Conservation (phyloP, 257 asterid genomes). For the Misopates orontium region DNA sequence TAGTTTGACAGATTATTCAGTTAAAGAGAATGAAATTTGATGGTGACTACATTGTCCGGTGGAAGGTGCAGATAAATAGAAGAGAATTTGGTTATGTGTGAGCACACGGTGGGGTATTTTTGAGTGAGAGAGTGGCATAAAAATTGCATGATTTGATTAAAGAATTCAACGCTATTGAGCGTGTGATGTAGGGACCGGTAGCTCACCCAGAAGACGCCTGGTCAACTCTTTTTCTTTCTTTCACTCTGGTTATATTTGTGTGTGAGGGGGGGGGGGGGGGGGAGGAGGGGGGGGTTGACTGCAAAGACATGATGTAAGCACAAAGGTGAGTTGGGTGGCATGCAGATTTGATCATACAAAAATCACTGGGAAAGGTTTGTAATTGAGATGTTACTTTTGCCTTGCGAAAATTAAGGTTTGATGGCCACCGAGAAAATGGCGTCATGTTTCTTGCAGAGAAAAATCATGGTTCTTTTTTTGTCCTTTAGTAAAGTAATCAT, state of each 20-base stretch:
- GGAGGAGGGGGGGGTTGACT: conserved; percentile 20
- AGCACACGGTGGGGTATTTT: too few relatives aligned
- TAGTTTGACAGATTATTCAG: neutral
- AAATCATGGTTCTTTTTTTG: conserved; percentile 1
- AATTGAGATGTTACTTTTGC: neutral
- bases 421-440: neutral
- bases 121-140: conserved; percentile 35
- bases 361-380: conserved; percentile 4
- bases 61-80: conserved; percentile 33
- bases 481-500: conserved; percentile 28
- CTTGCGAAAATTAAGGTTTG: conserved; percentile 27
- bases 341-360: conserved; percentile 37
- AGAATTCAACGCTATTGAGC: conserved; percentile 86
- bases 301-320: neutral
- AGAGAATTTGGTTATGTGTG: conserved; percentile 30
- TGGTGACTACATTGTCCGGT: conserved; percentile 18
- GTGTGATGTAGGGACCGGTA: conserved; percentile 78
- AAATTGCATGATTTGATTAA: conserved; percentile 75
- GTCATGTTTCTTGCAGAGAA: conserved; percentile 29
- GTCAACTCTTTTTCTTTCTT: conserved; percentile 48
- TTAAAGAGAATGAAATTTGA: neutral
- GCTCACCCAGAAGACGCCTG: conserved; percentile 64
- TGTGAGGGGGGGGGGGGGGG: neutral
- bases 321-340: conserved; percentile 28
- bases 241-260: neutral